phyloP scores from a whole-genome alignment of 352 stramenopile species.

The Phytophthora europaea region DNA sequence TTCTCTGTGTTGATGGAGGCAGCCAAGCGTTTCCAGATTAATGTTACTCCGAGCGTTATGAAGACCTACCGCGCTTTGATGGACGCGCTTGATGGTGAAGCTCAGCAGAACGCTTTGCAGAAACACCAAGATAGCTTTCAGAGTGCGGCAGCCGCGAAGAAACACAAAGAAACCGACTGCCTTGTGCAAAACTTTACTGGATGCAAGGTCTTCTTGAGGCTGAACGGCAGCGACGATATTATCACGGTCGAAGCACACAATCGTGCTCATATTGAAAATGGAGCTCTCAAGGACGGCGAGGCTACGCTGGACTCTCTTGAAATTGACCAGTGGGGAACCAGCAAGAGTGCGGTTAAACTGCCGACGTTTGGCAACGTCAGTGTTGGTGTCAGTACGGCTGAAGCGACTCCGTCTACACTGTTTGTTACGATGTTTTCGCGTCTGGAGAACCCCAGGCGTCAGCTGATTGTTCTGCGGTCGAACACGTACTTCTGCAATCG shows the following conservation, averaged over 20 bases:
- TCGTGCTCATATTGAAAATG: constrained; percentile 55
- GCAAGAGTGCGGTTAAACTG: constrained; percentile 47
- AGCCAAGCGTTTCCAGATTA: constrained; percentile 80
- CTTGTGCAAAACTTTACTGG: constrained; percentile 82
- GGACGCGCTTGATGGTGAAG: constrained; percentile 78
- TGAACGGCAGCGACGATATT: constrained; percentile 58
- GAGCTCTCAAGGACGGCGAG: constrained; percentile 48
- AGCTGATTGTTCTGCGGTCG: constrained; percentile 80
- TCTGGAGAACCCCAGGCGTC: constrained; percentile 71
- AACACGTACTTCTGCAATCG: constrained; percentile 88
- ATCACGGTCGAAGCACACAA: constrained; percentile 61
- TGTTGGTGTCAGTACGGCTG: constrained; percentile 56
- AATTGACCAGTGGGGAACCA: constrained; percentile 72
- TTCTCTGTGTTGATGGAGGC: constrained; percentile 72
- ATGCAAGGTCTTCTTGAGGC: constrained; percentile 58
- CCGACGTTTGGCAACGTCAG: constrained; percentile 74
- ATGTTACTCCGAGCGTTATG: constrained; percentile 75
- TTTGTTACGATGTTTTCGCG: constrained; percentile 78
- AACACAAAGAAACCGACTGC: constrained; percentile 55
- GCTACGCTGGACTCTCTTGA: constrained; percentile 56
- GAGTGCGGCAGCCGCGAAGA: constrained; percentile 45
- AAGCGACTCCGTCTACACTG: constrained; percentile 50
- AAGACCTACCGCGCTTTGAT: constrained; percentile 84
- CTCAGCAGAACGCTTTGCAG: constrained; percentile 63
- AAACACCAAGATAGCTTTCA: constrained; percentile 76